Base-by-base conservation (phyloP, 805 yeast species). In the Kregervanrija fluxuum region DNA sequence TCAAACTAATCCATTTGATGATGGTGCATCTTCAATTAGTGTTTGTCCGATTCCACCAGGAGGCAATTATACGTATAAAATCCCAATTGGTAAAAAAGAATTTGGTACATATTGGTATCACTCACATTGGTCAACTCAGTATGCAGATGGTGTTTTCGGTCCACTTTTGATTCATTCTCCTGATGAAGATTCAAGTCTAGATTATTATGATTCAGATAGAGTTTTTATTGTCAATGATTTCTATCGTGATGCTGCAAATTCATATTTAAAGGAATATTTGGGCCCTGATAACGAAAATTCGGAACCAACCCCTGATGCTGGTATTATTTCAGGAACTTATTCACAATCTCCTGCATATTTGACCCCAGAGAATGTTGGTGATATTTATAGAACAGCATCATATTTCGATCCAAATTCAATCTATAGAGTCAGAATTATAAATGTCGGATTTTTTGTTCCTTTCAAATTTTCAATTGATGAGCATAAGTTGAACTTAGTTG, bases 371-470 rank as follows among this genome's bases (percentile, higher is more conserved):
- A 32, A 44, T 33, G 37, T 11, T 5, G 33, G 16, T 11, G 49
- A 43, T 35, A 35, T 41, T 8, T 49, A 35, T 33, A 41, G 36
- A 11, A 37, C 39, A 11, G 50, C 49, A 13, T 43, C 46, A 14
- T 48, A 54, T n/a, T 71, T 79, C 10, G 54, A 69, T 40, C 71
- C 73, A 3, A 59, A 65, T 41, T 69, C 64, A 35, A 71, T 72
- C 8, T 76, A 76, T 54, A 58, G 75, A 37, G 48, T 80, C 32
- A 62, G 83, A 49, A 56, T 80, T 22, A 66, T 73, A 40, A 80
- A 79, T 53, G 66, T 69, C 44, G 85, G 85, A 3, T 70, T 76
- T 61, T 77, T 80, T 39, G 75, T 74, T 3, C 72, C 82, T 3
- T 82, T 79, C 54, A 69, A 69, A 49, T 61, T 80, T 41, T 72